Evolutionary conservation across 2,329 filamentous ascomycete genomes (phyloP), one percentile per base, ranked within the genome.

Genomic region (Xylaria sp.): DNA sequence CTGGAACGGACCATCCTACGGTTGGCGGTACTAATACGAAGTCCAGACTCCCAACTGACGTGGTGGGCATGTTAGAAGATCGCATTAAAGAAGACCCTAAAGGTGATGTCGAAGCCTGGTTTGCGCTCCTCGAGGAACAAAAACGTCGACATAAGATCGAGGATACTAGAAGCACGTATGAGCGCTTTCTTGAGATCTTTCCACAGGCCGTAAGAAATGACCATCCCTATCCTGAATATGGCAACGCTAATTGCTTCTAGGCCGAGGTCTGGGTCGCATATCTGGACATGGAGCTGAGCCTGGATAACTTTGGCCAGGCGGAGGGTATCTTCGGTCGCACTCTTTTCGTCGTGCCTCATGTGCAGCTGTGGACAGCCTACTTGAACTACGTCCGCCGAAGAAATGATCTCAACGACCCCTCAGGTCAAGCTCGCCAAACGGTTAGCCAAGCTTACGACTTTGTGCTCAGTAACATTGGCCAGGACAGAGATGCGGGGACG

Each of bases 331-430:
- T 99, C 79, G 89, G 89, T 71, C 88, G 89, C 73, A 94, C 92
- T 38, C 87, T 99, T 46, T 86, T 93, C 74, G 88, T 88, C 9
- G 90, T 96, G 23, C 91, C 93, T 11, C 93, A 95, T 78, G 91
- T 98, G 46, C 88, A 92, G 70, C 87, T 99, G 23, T 99, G 94
- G 93, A 93, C 92, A 6, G 88, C 94, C 38, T 99, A 99, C 79
- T 89, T 99, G 70, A 94, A 97, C 80, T 97, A 98, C 79, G 93
- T 98, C 71, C 93, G 96, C 62, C 92, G 96, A 57, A 89, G 93
- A 72, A 96, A 97, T 80, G 95, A 97, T 72, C 84, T 98, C 67
- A 93, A 92, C 75, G 96, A 98, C 77, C 84, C 90, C 1, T 88
- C 87, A 44, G 93, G 93, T 23, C 85, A 90, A 72, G 92, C 93